Evolutionary conservation across 2,329 filamentous ascomycete genomes (phyloP).

Genomic region (Botrytis sinoallii): DNA sequence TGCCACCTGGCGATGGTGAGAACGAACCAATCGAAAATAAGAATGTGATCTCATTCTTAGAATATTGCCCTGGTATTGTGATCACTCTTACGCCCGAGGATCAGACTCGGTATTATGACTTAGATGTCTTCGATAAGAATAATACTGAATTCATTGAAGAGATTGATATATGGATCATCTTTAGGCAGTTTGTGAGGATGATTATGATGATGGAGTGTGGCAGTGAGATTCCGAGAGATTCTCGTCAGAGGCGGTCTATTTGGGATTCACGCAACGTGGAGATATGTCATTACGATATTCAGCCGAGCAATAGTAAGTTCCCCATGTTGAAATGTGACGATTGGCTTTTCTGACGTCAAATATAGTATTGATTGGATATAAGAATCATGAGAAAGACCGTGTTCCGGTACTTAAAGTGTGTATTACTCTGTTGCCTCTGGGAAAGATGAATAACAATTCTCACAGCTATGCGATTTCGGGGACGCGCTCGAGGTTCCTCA

Average conservation of each 20-base stretch:
- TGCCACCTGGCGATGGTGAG: background rate
- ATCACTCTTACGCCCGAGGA: background rate
- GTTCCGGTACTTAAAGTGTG: constrained; percentile 5
- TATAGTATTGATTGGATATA: constrained; percentile 10
- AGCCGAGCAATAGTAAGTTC: constrained; percentile 10
- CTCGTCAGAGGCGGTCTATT: background rate
- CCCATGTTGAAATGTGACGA: no score
- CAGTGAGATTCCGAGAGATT: background rate
- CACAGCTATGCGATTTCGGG: constrained; percentile 14
- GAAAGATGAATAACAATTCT: background rate
- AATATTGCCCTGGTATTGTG: constrained; percentile 4
- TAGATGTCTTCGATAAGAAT: background rate
- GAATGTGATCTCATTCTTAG: background rate
- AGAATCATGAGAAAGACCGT: background rate
- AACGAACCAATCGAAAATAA: background rate
- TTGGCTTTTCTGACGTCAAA: background rate
- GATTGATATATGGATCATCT: constrained; percentile 5
- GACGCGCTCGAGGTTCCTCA: background rate
- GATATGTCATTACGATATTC: constrained; percentile 14
- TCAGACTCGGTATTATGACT: background rate
- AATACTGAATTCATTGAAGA: background rate
- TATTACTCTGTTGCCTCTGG: background rate
- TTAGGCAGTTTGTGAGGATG: constrained; percentile 13
- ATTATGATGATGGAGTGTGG: constrained; percentile 1
- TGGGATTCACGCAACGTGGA: background rate